Evolutionary conservation across 2,329 filamentous ascomycete genomes (phyloP), one percentile per base, ranked within the genome.

Genomic region (Colletotrichum godetiae): DNA sequence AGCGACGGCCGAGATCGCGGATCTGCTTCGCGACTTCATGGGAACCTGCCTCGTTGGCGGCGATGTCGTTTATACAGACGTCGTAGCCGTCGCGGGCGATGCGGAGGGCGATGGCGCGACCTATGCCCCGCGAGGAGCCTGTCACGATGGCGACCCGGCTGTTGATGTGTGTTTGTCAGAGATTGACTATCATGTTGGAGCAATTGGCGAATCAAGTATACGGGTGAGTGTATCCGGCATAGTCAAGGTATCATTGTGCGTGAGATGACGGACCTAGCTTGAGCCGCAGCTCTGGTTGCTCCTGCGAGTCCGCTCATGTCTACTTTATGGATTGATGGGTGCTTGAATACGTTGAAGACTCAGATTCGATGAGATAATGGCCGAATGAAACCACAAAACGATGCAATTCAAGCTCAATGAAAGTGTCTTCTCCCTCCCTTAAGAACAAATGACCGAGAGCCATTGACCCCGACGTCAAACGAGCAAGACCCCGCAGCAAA

Each of bases 41-140:
- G 73, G 89, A 88, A 1, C 83, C 86, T 4, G 84, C 76, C 63
- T 86, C 80, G 75, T 92, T 89, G 15, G 86, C 83, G 33, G 83
- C 75, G 19, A 93, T 82, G 75, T 93, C 91, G 78, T 92, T 93
- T 75, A 93, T 83, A 77, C 90, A 92, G 62, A 94, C 84, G 75
- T 90, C 86, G 81, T 93, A 93, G 67, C 91, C 91, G 74, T 93
- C 92, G 27, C 85, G 81, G 6, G 91, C 91, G 19, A 93, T 85
- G 3, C 91, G 89, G 8, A 92, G 81, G 22, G 91, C 91, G 66
- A 92, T 91, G 24, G 89, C 86, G 76, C 88, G 89, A 59, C 91
- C 91, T 75, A 90, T 91, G 24, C 72, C 72, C 8, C 68, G 61
- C 0, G 72, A 35, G n/a, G 72, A 65, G 6, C 72, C 72, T 11